Base-by-base conservation (phyloP, 116 monocot genomes). In the Trichopus zeylanicus region DNA sequence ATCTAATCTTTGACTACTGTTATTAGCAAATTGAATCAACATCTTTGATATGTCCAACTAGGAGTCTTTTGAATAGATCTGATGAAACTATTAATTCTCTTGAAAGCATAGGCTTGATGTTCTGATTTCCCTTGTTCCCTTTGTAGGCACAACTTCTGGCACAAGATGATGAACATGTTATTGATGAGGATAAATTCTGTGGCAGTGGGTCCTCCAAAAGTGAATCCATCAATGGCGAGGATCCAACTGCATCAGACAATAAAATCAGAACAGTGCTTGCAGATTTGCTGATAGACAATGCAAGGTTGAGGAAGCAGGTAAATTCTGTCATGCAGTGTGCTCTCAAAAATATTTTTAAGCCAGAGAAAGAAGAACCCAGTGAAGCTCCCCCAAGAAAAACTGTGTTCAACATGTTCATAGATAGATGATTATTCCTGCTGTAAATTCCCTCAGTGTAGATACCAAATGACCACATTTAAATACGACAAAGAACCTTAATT, bases 111-210 rank as follows among this genome's bases (percentile, higher is more conserved):
- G n/a, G n/a, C n/a, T n/a, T n/a, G n/a, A n/a, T n/a, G n/a, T 5
- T n/a, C 18, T 21, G 18, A 1, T 42, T 12, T 35, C 20, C 15
- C n/a, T 38, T 60, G 1, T 28, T 31, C n/a, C 53, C 62, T 76
- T 28, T 53, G 10, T 29, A 90, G 95, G 90, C 95, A 46, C 90
- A 84, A 64, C 83, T 90, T 33, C 86, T 95, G 25, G 75, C 86
- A 16, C 78, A 60, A 66, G 78, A 89, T 61, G 83, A 89, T 67
- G 94, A 78, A 34, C 39, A 55, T 8, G n/a, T n/a, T n/a, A n/a
- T n/a, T n/a, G 68, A 67, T 34, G 61, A n/a, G 9, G 61, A 67
- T 28, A 35, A 33, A 34, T 33, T 26, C 24, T 56, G 27, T 13
- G 63, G 34, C 30, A 55, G 30, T 12, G 52, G 55, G 54, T 56